Evolutionary conservation across 1,284 basidiomycete genomes (phyloP), one percentile per base, ranked within the genome.

Genomic region (Puccinia coronata): DNA sequence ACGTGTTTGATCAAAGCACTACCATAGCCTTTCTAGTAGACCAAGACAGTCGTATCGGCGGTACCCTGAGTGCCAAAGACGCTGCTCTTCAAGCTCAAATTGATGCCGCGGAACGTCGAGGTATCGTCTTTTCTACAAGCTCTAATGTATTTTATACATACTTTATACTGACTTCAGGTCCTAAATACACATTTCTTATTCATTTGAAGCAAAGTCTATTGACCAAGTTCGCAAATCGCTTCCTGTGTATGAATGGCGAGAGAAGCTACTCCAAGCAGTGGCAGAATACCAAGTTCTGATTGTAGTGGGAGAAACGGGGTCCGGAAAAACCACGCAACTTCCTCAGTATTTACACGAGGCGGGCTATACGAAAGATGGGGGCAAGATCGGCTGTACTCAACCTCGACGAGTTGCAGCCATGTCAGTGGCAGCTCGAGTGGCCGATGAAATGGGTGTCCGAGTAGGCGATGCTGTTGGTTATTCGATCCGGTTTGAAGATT

Each of bases 401-500:
- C 97, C 97, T 49, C 93, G 97, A 85, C 93, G 97, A 83, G 97
- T 99, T 18, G 97, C 97, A 3, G 97, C 97, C 43, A 99, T 99
- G 97, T 96, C 94, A 65, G 97, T 99, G 71, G 97, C 97, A 0
- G 95, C 95, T 5, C 95, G 97, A 88, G 97, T 99, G 3, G 96
- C 96, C 0, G 97, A 99, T 83, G 97, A 99, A 87, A 95, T 99
- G 92, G 97, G 96, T 5, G 92, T 92, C 6, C 93, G 97, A 85
- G 91, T 99, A 31, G 97, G 97, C 2, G 93, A 96, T 84, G 96
- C 98, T 87, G 96, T 98, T 82, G 97, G 97, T 20, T 99, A 99
- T 87, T 95, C 94, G 43, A 99, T 99, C 84, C 94, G 97, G 49
- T 99, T 99, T 88, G 97, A 99, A 87, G 96, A 99, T 87, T 97